phyloP scores from a whole-genome alignment of 305 asterid species.

The Caryopteris hybrid region DNA sequence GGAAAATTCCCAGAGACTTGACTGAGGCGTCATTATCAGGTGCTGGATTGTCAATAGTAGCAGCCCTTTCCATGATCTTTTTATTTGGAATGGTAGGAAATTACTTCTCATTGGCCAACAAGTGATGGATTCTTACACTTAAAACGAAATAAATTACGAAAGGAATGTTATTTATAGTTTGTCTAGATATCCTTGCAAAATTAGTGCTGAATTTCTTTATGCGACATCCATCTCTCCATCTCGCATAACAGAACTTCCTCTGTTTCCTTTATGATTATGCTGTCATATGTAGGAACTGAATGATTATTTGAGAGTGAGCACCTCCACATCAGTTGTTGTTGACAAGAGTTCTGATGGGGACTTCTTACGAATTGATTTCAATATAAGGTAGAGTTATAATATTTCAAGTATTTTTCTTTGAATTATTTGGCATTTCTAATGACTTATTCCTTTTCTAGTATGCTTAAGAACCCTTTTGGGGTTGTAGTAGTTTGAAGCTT shows the following conservation, averaged over 20 bases:
- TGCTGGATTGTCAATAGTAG: slow-evolving; percentile 90
- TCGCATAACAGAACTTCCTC: background rate
- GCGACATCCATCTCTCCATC: background rate
- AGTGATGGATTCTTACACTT: background rate
- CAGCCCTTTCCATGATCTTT: slow-evolving; percentile 79
- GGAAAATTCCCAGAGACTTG: slow-evolving; percentile 95
- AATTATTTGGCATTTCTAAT: background rate
- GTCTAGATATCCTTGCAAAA: background rate
- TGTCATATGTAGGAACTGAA: slow-evolving; percentile 65
- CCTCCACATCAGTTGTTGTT: slow-evolving; percentile 64
- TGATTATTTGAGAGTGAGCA: slow-evolving; percentile 63
- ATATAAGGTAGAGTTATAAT: slow-evolving; percentile 55
- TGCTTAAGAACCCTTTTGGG: slow-evolving; percentile 1
- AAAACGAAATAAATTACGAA: background rate
- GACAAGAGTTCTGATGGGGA: slow-evolving; percentile 92
- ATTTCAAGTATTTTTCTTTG: background rate
- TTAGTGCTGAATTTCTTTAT: background rate
- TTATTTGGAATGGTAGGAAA: slow-evolving; percentile 90
- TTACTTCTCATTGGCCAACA: background rate
- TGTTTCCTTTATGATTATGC: slow-evolving; percentile 11
- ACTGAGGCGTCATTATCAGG: slow-evolving; percentile 97
- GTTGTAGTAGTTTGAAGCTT: slow-evolving; percentile 4
- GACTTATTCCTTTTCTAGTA: background rate
- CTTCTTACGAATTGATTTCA: slow-evolving; percentile 79
- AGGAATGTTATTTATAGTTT: background rate